Evolutionary conservation across 495 filamentous ascomycete species (phyloP).

Genomic region (Sordaria brevicollis): DNA sequence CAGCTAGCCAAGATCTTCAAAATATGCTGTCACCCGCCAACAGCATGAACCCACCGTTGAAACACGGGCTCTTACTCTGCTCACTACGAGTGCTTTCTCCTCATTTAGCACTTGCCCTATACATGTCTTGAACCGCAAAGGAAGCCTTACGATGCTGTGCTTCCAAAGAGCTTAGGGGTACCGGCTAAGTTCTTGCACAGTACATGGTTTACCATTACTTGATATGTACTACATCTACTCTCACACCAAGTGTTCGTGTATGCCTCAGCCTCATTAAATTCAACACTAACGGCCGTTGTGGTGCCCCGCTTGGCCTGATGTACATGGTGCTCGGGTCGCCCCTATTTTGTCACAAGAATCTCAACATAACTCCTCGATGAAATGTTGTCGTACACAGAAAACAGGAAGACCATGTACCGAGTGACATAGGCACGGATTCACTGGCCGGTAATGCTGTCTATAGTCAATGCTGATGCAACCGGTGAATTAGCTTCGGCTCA

Average conservation of each 20-base stretch:
- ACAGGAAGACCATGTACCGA: not conserved
- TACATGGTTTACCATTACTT: not conserved
- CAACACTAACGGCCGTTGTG: not conserved
- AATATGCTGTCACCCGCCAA: not conserved
- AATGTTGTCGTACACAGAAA: not conserved
- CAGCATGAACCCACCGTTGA: not conserved
- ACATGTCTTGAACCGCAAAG: not conserved
- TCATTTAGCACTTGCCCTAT: not conserved
- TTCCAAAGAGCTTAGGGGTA: not conserved
- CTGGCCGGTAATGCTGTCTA: not conserved
- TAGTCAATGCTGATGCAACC: not conserved
- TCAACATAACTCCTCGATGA: not conserved
- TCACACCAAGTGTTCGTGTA: not conserved
- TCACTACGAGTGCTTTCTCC: not conserved
- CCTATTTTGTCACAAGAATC: not conserved
- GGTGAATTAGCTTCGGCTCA: not conserved
- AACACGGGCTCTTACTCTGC: not conserved
- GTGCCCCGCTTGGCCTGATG: not conserved
- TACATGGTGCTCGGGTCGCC: not conserved
- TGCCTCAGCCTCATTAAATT: not conserved
- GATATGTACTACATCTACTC: not conserved
- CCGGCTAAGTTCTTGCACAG: not conserved
- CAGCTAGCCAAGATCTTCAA: not conserved
- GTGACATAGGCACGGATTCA: not conserved
- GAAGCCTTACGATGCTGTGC: not conserved